These are phyloP conservation scores for Apophysomyces sp. DNA, from an alignment of 371 early-diverging fungal species.

Conservation along the genomic window DNA sequence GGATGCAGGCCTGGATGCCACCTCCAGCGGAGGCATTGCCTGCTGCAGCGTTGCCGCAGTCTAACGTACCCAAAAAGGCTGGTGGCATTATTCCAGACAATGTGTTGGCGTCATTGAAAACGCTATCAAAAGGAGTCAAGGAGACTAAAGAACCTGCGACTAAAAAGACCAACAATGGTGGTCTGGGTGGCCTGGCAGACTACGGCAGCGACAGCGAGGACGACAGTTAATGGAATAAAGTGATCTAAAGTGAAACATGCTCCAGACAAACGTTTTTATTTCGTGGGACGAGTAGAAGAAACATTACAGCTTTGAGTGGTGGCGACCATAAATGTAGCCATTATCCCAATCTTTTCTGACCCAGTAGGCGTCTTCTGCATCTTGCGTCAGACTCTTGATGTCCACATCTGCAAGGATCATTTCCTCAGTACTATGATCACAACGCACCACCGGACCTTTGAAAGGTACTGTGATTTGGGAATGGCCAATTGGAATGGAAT, in stretches of 20 bases:
- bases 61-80: constrained; percentile 11
- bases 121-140: constrained; percentile 15
- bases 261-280: too few relatives aligned
- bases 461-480: constrained; percentile 40
- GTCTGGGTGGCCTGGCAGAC: constrained; percentile 31
- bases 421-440: constrained; percentile 20
- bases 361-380: constrained; percentile 30
- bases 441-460: constrained; percentile 25
- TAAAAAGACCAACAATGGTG: not conserved
- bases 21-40: constrained; percentile 12
- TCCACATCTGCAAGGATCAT: constrained; percentile 35
- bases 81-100: constrained; percentile 40
- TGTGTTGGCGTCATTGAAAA: constrained; percentile 31
- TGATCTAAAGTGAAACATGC: too few relatives aligned
- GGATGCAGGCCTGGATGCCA: constrained; percentile 1
- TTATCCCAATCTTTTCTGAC: constrained; percentile 32
- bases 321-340: constrained; percentile 8
- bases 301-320: not conserved
- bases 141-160: constrained; percentile 1
- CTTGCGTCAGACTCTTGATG: constrained; percentile 17
- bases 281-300: too few relatives aligned
- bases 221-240: constrained; percentile 1
- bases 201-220: constrained; percentile 51
- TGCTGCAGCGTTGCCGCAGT: constrained; percentile 3
- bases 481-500: constrained; percentile 16